Conservation (phyloP, 306 rosid species). For the Lagenaria siceraria region DNA sequence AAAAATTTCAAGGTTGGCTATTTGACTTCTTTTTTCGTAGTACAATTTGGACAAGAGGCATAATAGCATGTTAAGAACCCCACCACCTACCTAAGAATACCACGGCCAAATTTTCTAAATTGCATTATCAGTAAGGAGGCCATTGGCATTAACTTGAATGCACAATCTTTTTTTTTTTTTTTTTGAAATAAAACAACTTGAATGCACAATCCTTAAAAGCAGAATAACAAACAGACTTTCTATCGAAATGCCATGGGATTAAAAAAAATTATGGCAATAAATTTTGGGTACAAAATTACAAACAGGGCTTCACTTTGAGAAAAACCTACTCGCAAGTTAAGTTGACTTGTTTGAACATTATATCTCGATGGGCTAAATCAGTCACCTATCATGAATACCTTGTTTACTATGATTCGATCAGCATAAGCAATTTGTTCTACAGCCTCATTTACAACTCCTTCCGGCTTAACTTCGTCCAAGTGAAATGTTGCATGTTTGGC, state of each 20-base stretch:
- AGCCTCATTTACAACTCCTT: conserved; percentile 85
- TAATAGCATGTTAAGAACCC: not conserved
- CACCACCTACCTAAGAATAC: not conserved
- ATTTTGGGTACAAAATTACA: not conserved
- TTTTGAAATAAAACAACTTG: too few relatives aligned
- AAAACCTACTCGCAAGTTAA: not conserved
- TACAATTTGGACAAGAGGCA: not conserved
- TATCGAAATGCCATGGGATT: not conserved
- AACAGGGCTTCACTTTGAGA: not conserved
- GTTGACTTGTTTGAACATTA: not conserved
- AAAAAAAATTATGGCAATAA: not conserved
- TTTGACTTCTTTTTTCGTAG: not conserved
- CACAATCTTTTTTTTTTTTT: too few relatives aligned
- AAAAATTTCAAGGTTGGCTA: not conserved
- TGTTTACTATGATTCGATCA: conserved; percentile 84
- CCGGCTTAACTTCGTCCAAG: conserved; percentile 81
- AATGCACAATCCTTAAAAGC: not conserved
- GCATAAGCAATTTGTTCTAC: conserved; percentile 94
- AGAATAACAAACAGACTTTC: not conserved
- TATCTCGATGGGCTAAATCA: not conserved
- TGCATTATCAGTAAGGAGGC: not conserved
- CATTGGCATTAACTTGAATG: not conserved
- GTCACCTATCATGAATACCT: conserved; percentile 32
- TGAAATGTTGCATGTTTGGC: conserved; percentile 72
- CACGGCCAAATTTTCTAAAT: not conserved